phyloP scores from a whole-genome alignment of 78 protist genomes.

The Dictyostelium capitatum region DNA sequence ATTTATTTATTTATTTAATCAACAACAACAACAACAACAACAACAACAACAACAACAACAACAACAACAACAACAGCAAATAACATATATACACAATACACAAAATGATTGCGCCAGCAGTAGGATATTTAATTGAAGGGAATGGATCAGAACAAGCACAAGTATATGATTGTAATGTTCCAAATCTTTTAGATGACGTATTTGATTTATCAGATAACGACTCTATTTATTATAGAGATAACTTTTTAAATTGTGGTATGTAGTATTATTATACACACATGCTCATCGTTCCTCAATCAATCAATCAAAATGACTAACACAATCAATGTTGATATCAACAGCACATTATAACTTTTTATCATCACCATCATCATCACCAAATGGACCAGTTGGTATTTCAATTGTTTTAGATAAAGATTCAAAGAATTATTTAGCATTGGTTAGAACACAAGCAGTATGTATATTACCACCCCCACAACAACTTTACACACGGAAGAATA shows the following conservation, averaged over 20 bases:
- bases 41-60: background rate
- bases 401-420: conserved; percentile 30
- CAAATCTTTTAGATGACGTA: conserved; percentile 66
- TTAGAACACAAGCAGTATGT: conserved; percentile 67
- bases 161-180: conserved; percentile 60
- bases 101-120: conserved; percentile 67
- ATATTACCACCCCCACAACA: background rate
- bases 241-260: conserved; percentile 60
- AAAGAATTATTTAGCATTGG: conserved; percentile 42
- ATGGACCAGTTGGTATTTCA: conserved; percentile 56
- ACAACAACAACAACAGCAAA: background rate
- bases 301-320: background rate
- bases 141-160: background rate
- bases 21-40: background rate
- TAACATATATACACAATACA: background rate
- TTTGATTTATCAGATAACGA: conserved; percentile 74
- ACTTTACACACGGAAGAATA: too few relatives aligned
- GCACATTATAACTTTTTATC: conserved; percentile 44
- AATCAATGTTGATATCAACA: background rate
- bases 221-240: conserved; percentile 47
- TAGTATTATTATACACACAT: too few relatives aligned
- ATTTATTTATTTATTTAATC: conserved; percentile 1
- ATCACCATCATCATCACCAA: conserved; percentile 34
- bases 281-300: background rate
- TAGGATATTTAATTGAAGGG: conserved; percentile 67